These are phyloP conservation scores for Starmerella ratchasimensis DNA, from an alignment of 805 yeast genomes.

Conservation along the genomic window DNA sequence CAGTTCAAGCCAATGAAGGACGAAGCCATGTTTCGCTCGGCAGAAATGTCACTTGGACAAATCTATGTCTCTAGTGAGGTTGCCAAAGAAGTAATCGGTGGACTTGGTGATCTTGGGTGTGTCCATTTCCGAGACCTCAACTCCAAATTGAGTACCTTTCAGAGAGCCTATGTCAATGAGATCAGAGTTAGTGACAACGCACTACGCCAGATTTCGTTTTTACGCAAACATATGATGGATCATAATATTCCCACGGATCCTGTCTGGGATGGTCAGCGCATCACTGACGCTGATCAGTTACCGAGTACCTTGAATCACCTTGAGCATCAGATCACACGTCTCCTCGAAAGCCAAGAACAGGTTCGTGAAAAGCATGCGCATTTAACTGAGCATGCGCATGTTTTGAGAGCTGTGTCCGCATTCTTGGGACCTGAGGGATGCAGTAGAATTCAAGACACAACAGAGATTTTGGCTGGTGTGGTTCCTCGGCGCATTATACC, in stretches of 20 bases:
- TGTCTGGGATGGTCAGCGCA: conserved; percentile 31
- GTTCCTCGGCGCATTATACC: conserved; percentile 57
- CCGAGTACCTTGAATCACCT: conserved; percentile 47
- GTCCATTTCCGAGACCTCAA: conserved; percentile 86
- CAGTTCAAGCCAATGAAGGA: conserved; percentile 14
- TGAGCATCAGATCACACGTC: conserved; percentile 61
- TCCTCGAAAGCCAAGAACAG: conserved; percentile 54
- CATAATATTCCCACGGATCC: conserved; percentile 25
- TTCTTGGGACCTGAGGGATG: conserved; percentile 29
- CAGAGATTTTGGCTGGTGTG: conserved; percentile 58
- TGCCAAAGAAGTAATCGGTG: conserved; percentile 71
- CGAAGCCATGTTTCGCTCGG: conserved; percentile 45
- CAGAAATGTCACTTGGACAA: conserved; percentile 93
- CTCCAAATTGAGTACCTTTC: conserved; percentile 66
- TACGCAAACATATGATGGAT: conserved; percentile 24
- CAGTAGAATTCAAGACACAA: conserved; percentile 25
- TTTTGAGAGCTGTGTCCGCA: conserved; percentile 33
- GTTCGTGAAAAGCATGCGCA: conserved; percentile 50
- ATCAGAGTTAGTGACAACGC: conserved; percentile 69
- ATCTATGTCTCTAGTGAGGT: conserved; percentile 83
- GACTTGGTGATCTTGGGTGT: conserved; percentile 72
- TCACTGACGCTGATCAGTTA: conserved; percentile 54
- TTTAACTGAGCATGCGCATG: conserved; percentile 59
- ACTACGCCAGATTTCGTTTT: conserved; percentile 62
- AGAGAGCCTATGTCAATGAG: conserved; percentile 81